A percentile compares a stretch with the other conserved stretches of the same genome.
Conservation (phyloP, 768 basidiomycete genomes). For the Peribolospora baueri region DNA sequence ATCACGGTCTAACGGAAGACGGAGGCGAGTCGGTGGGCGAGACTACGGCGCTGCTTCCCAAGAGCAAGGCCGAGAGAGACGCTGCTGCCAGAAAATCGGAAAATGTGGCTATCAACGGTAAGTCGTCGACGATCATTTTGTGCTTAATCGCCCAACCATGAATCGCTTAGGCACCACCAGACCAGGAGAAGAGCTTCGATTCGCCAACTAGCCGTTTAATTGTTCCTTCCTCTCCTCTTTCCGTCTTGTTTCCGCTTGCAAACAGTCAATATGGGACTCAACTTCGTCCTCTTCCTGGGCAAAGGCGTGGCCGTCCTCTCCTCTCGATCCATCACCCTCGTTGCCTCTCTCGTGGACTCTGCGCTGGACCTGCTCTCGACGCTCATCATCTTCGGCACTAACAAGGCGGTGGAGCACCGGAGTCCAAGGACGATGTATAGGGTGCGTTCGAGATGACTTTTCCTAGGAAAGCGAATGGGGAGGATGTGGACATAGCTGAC, state of each 20-base stretch:
- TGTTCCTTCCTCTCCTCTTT: not conserved
- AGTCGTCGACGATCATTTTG: not conserved
- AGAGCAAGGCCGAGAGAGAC: too few relatives aligned
- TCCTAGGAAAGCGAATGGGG: not conserved
- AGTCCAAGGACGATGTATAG: constrained; percentile 6
- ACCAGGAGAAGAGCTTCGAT: constrained; percentile 7
- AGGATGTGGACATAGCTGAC: not conserved
- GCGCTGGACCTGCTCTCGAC: constrained; percentile 23
- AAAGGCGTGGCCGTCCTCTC: constrained; percentile 22
- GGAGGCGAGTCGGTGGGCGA: too few relatives aligned
- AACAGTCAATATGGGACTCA: constrained; percentile 17
- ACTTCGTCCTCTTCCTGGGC: constrained; percentile 19
- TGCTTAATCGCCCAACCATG: not conserved
- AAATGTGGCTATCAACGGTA: not conserved
- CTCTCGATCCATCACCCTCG: constrained; percentile 22
- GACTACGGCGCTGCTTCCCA: too few relatives aligned
- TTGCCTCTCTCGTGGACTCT: constrained; percentile 22
- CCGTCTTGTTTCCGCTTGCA: not conserved
- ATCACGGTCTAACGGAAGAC: too few relatives aligned
- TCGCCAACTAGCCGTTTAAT: not conserved
- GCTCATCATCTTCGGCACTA: constrained; percentile 22
- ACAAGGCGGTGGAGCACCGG: constrained; percentile 15
- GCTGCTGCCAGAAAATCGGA: not conserved
- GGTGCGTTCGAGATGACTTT: too few relatives aligned
- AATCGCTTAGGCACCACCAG: not conserved